These are phyloP conservation scores for Kodamaea sp. DNA, from an alignment of 1,139 yeast species.

Conservation along the genomic window DNA sequence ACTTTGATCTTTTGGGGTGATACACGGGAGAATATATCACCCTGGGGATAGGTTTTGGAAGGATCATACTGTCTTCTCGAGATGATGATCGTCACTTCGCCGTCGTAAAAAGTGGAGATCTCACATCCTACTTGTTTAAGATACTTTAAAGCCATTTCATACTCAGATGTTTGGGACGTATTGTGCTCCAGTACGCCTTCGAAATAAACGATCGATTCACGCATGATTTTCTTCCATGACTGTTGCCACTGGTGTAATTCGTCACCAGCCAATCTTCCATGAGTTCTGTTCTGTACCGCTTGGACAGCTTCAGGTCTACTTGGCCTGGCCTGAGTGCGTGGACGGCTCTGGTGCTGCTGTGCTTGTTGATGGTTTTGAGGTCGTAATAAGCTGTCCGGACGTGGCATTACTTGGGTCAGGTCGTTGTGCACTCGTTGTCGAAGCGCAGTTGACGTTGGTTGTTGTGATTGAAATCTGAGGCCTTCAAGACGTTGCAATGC, in stretches of 20 bases:
- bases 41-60: slow-evolving; percentile 35
- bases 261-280: slow-evolving; percentile 42
- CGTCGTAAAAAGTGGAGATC: slow-evolving; percentile 74
- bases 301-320: slow-evolving; percentile 5
- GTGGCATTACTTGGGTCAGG: not conserved
- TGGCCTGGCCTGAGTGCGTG: slow-evolving; percentile 1
- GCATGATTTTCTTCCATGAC: slow-evolving; percentile 80
- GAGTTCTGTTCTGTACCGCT: no score
- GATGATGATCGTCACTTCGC: slow-evolving; percentile 77
- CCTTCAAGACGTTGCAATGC: slow-evolving; percentile 4
- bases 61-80: slow-evolving; percentile 48
- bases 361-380: not conserved
- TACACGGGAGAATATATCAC: slow-evolving; percentile 71
- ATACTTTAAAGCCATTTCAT: slow-evolving; percentile 54
- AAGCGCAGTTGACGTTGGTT: no score
- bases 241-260: slow-evolving; percentile 75
- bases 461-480: no score
- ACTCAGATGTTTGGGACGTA: slow-evolving; percentile 45
- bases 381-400: not conserved
- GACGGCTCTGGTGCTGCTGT: slow-evolving; percentile 6
- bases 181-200: slow-evolving; percentile 59
- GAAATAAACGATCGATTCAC: slow-evolving; percentile 72
- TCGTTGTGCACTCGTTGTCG: slow-evolving; percentile 4
- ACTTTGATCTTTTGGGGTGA: slow-evolving; percentile 65
- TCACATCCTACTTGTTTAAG: slow-evolving; percentile 63